Conservation (phyloP, 2,329 filamentous ascomycete genomes). For the Claviceps sp. region DNA sequence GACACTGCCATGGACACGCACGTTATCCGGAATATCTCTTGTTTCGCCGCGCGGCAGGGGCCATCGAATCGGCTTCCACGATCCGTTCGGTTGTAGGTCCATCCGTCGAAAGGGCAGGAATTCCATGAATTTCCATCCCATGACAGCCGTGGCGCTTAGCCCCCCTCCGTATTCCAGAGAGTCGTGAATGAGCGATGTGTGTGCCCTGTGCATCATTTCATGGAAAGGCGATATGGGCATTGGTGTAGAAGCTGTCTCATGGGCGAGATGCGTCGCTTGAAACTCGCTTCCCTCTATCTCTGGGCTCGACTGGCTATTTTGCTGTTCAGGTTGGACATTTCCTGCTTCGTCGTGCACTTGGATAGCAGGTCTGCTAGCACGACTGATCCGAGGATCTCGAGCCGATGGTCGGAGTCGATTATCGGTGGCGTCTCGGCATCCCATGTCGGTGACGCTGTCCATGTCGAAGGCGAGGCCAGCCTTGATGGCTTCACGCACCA, state of each 20-base stretch:
- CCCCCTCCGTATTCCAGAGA: constrained; percentile 54
- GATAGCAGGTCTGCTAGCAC: constrained; percentile 12
- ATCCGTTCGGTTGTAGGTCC: constrained; percentile 59
- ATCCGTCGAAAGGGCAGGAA: constrained; percentile 70
- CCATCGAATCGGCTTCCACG: constrained; percentile 71
- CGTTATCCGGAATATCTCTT: constrained; percentile 59
- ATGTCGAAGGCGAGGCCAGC: constrained; percentile 61
- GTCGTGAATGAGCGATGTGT: constrained; percentile 50
- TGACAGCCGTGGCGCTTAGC: constrained; percentile 38
- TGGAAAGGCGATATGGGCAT: constrained; percentile 30
- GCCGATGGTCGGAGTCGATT: constrained; percentile 3
- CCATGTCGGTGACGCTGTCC: constrained; percentile 52
- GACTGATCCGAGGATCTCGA: neutral
- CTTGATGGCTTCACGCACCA: constrained; percentile 44
- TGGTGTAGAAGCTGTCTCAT: constrained; percentile 3
- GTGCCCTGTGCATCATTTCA: constrained; percentile 43
- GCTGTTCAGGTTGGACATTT: constrained; percentile 8
- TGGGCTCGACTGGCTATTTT: constrained; percentile 9
- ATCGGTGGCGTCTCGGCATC: constrained; percentile 29
- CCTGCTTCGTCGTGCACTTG: constrained; percentile 10
- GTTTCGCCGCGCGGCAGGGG: constrained; percentile 66
- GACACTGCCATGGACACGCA: constrained; percentile 60
- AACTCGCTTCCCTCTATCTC: constrained; percentile 12
- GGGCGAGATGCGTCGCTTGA: neutral
- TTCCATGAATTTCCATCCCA: constrained; percentile 68